A percentile compares a stretch with the other conserved stretches of the same genome.
Conservation (phyloP, 1,284 basidiomycete species). For the Pseudozyma thailandica region DNA sequence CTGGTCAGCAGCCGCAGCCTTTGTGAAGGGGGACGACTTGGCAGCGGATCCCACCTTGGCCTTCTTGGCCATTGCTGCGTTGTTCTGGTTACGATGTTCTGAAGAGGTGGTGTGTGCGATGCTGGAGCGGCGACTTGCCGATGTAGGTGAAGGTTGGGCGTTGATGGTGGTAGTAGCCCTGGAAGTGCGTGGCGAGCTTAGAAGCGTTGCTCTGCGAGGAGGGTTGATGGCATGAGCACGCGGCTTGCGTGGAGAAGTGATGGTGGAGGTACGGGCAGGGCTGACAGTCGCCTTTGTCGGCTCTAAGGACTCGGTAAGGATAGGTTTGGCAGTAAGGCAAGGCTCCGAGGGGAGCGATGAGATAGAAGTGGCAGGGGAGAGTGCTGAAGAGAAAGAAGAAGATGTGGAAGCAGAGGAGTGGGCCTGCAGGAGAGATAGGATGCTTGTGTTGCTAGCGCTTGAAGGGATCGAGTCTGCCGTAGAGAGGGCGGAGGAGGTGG, state of each 20-base stretch:
- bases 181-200: slow-evolving; percentile 22
- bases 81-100: slow-evolving; percentile 16
- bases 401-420: slow-evolving; percentile 26
- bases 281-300: slow-evolving; percentile 10
- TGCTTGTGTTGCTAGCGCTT: slow-evolving; percentile 27
- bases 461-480: slow-evolving; percentile 19
- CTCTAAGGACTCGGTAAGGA: neutral
- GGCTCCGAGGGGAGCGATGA: slow-evolving; percentile 15
- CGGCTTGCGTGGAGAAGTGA: slow-evolving; percentile 7
- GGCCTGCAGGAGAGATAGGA: slow-evolving; percentile 35
- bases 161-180: slow-evolving; percentile 22
- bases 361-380: slow-evolving; percentile 23
- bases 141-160: slow-evolving; percentile 12
- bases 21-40: slow-evolving; percentile 42
- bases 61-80: slow-evolving; percentile 39
- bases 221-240: slow-evolving; percentile 1
- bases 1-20: slow-evolving; percentile 6
- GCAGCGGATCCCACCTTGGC: slow-evolving; percentile 39
- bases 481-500: slow-evolving; percentile 15
- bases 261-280: slow-evolving; percentile 8
- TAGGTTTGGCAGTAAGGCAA: slow-evolving; percentile 15
- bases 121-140: slow-evolving; percentile 23
- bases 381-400: slow-evolving; percentile 4
- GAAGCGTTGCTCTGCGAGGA: slow-evolving; percentile 14
- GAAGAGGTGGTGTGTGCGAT: neutral